Base-by-base conservation (phyloP, 495 filamentous ascomycete species). In the Aspergillus haitiensis region DNA sequence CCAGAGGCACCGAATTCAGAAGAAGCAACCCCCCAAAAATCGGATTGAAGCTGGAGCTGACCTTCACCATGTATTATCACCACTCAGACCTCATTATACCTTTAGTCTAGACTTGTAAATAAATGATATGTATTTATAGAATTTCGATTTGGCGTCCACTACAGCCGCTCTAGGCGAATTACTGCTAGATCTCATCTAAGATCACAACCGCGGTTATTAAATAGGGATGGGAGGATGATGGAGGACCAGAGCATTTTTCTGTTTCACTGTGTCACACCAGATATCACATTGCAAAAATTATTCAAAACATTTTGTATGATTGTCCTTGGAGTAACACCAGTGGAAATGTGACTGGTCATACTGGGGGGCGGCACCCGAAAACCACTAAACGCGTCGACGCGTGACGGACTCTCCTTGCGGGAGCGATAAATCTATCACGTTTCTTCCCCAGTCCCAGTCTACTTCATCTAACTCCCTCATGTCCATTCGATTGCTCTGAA, bases 351-450 rank as follows among this genome's bases (percentile, higher is more conserved):
- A 49, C 45, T 49, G 51, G 48, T 49, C 42, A 60, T 37, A 35
- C 51, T 50, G 35, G 58, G 15, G 15, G 51, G 52, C 46, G 56
- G 56, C 50, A 37, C 35, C 27, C 33, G 56, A 44, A 63, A 65
- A 67, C 63, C 67, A 73, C 70, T 77, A 66, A 69, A 77, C 74
- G 74, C 74, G 74, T 77, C 74, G 74, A 75, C 73, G 73, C 74
- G 74, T 57, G 67, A 61, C 61, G 53, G 42, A 34, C 54, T 27
- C 21, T 45, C 31, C 37, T 34, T 37, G 45, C 42, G 42, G 36
- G 35, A 45, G 11, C 16, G 52, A 50, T 63, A 37, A 61, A 63
- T 64, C 50, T 32, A 62, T 64, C 58, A 46, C 59, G 18, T 55
- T 49, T 56, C 44, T 49, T 32, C 55, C 59, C 56, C 44, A 27